Evolutionary conservation across 1,284 basidiomycete genomes (phyloP), one percentile per base, ranked within the genome.

Genomic region (Neotropicomus parvogracilis): DNA sequence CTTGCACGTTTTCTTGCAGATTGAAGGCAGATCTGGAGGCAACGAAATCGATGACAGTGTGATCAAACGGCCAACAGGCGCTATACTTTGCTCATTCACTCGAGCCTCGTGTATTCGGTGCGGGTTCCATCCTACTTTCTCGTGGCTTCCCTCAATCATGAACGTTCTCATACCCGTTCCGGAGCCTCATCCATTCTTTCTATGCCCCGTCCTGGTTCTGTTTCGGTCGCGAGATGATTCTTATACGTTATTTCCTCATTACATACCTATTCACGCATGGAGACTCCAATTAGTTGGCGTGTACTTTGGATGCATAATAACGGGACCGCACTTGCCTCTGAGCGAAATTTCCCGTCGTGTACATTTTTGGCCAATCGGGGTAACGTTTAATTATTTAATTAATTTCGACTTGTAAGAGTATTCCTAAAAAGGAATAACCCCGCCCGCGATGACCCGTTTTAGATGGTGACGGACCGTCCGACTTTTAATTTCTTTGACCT

Each of bases 21-120:
- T 71, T 86, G 65, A 81, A 81, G 54, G 82, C 79, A 64, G 84
- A 87, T 55, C 54, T 84, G 53, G 79, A 79, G 50, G 71, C 72
- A 62, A 56, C 71, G 51, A 71, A 62, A 51, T 9, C 43, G 28
- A 21, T 40, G 31, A 27, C 39, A 17, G 10, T 50, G 41, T 67
- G 55, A 64, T 53, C 51, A 44, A 50, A 51, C 11, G 27, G 37
- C 28, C 39, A 46, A 50, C 31, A 38, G 39, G 39, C 36, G 42
- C 41, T 26, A 40, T 29, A 13, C 36, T 27, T 27, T 20, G 16
- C 16, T 37, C 48, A 4, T 35, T 40, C 33, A 21, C 39, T 21
- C 3, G 34, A 55, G 65, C 63, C 66, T 66, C 66, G 35, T 68
- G 66, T 59, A 49, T 62, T 59, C 52, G 60, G 65, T 66, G 62